Evolutionary conservation across 495 filamentous ascomycete species (phyloP), one percentile per base, ranked within the genome.

Genomic region (Lentithecium fluviatile): DNA sequence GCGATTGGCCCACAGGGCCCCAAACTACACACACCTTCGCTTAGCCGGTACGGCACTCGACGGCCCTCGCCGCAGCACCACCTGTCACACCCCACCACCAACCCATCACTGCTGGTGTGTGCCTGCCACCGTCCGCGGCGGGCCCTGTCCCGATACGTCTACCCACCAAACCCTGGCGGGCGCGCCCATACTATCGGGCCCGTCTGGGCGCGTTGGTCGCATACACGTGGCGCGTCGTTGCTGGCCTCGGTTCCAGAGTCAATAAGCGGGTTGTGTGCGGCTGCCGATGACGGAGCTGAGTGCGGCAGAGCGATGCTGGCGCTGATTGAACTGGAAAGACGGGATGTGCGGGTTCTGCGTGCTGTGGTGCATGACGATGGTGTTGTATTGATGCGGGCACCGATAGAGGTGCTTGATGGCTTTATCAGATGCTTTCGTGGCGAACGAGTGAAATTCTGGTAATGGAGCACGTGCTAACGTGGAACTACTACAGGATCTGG

Each of bases 401-500:
- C 10, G 29, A 32, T 32, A 23, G 19, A 55, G n/a, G 21, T 32
- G 7, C 34, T 36, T 43, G 52, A 55, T 36, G 52, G 34, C 11
- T 10, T 32, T 10, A 10, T n/a, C n/a, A n/a, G n/a, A n/a, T n/a
- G n/a, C n/a, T 10, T 3, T 32, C 29, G 29, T 10, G 10, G 19
- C 40, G 40, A 43, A 13, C 40, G 40, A 43, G 40, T 43, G 3
- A 15, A 43, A 3, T n/a, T 20, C 19, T 2, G 25, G 21, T 26
- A 36, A 53, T 13, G n/a, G 55, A 19, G 51, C 60, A 58, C 51
- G 56, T 64, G 65, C 65, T 68, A 50, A 68, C 1, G 56, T 17
- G 20, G 38, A 15, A n/a, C n/a, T 24, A 20, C 17, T 25, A 51
- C 47, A 96, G 91, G 91, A 95, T 96, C 62, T 95, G 91, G 91